Base-by-base conservation (phyloP, 2,329 filamentous ascomycete genomes). In the Monosporascus sp. region DNA sequence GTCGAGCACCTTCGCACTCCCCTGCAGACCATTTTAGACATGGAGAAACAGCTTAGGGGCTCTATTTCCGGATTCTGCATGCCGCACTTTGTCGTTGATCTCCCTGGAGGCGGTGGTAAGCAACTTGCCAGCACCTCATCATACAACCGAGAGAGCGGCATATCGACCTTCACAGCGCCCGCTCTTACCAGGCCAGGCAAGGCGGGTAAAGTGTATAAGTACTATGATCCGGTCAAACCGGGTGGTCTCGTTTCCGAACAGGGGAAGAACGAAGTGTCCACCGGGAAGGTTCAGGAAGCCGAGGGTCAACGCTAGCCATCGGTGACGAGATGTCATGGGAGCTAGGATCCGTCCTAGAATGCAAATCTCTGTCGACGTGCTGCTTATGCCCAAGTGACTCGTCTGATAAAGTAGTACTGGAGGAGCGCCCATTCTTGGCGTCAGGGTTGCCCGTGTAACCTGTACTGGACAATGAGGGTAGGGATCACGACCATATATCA, bases 61-160 rank as follows among this genome's bases (percentile, higher is more conserved):
- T 80, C 76, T 0, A 79, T 85, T 45, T 82, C 81, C 0, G 84
- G 84, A 1, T 86, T 85, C 66, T 75, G 79, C 71, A 84, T 76
- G 70, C 84, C 84, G 0, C 73, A 78, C 18, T 86, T 86, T 60
- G 77, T 86, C 5, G 79, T 86, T 20, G 82, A 87, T 63, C 74
- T 87, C 5, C 84, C 83, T 0, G 81, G 78, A 1, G 82, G 83
- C 2, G 83, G 83, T 2, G 84, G 84, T 2, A 86, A 87, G 70
- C 77, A 83, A 44, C 74, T 82, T 11, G 81, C 80, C 1, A 74
- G 75, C 43, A 78, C 76, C 14, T 76, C 72, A 51, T 74, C 68
- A 1, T 86, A 86, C 60, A 75, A 85, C 63, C 70, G 71, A 35
- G 55, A 64, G 7, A 78, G 74, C 2, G 83, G 84, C 0, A 64